Evolutionary conservation across 2,329 filamentous ascomycete species (phyloP).

Genomic region (Clarireedia hainanense): DNA sequence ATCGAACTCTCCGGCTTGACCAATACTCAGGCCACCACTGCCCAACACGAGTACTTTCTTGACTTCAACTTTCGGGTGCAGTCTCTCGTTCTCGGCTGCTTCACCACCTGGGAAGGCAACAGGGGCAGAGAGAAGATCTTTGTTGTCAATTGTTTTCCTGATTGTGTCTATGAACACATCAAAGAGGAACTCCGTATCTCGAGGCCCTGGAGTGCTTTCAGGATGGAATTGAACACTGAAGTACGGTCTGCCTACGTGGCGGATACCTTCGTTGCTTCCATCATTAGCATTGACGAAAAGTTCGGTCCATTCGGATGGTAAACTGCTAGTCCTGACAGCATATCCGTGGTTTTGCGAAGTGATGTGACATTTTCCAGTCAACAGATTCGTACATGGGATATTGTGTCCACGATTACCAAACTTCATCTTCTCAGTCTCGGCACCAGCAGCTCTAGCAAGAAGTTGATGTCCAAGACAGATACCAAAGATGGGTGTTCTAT

Average conservation of each 20-base stretch:
- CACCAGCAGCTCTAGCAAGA: constrained; percentile 79
- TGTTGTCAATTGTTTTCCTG: constrained; percentile 59
- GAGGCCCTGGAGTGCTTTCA: constrained; percentile 89
- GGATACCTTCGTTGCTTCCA: constrained; percentile 95
- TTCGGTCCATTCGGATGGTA: constrained; percentile 79
- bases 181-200: constrained; percentile 94
- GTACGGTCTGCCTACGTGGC: constrained; percentile 76
- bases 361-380: constrained; percentile 96
- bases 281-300: constrained; percentile 98
- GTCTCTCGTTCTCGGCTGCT: constrained; percentile 66
- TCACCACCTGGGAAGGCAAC: constrained; percentile 85
- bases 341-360: constrained; percentile 98
- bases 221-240: constrained; percentile 99
- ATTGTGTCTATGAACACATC: constrained; percentile 93
- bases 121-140: constrained; percentile 58
- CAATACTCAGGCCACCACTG: constrained; percentile 90
- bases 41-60: constrained; percentile 98
- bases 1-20: constrained; percentile 96
- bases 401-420: constrained; percentile 98
- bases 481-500: constrained; percentile 82
- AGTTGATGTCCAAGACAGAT: constrained; percentile 95
- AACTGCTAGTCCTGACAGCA: constrained; percentile 73
- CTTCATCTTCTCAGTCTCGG: constrained; percentile 90
- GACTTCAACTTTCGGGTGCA: constrained; percentile 76
- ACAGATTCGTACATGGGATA: constrained; percentile 92